phyloP scores from a whole-genome alignment of 257 asterid species.

The Voacanga thouarsii region DNA sequence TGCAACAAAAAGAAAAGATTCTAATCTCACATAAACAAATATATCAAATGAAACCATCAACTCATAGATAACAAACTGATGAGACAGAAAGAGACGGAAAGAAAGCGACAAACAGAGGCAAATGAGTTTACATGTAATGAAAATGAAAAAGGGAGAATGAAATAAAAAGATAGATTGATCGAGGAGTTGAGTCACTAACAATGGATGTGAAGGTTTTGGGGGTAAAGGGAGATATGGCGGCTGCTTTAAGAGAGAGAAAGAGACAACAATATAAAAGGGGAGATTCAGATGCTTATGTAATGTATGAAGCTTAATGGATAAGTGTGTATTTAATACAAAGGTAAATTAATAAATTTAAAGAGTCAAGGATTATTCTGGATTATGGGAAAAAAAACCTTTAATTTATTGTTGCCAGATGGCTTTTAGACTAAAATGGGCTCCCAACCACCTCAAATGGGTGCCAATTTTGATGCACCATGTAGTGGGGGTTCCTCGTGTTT shows the following conservation, averaged over 20 bases:
- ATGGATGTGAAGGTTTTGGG: background rate
- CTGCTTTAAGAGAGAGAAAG: conserved; percentile 1
- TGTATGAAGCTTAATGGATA: no score
- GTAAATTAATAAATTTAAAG: no score
- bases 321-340: no score
- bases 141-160: background rate
- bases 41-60: background rate
- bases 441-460: no score
- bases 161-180: conserved; percentile 12
- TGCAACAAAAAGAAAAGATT: background rate
- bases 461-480: no score
- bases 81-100: conserved; percentile 16
- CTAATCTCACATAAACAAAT: background rate
- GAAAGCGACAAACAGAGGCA: conserved; percentile 9
- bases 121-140: conserved; percentile 15
- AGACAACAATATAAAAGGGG: background rate
- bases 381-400: no score
- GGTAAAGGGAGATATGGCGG: background rate
- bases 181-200: conserved; percentile 13
- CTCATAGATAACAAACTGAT: conserved; percentile 2
- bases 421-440: no score
- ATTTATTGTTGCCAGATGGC: no score
- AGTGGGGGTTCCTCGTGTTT: no score
- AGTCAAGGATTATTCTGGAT: no score
- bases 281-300: no score